phyloP scores from a whole-genome alignment of 306 rosid species.

The Cajanus cajan region DNA sequence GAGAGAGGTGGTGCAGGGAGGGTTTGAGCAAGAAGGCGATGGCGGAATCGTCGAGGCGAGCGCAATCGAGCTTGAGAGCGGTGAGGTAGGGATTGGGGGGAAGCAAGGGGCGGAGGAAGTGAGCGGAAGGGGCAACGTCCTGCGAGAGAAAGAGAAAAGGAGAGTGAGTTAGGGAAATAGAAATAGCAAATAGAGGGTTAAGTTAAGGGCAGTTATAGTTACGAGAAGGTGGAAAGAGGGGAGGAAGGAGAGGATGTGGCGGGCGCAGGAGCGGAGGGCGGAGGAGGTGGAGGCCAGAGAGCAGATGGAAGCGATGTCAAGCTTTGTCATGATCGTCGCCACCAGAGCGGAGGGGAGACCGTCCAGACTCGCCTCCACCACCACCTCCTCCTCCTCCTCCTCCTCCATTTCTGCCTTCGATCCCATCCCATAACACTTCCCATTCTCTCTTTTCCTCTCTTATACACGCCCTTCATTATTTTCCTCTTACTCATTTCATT shows the following conservation, averaged over 20 bases:
- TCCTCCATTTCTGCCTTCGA: slow-evolving; percentile 3
- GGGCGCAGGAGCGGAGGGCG: slow-evolving; percentile 54
- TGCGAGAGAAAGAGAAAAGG: background rate
- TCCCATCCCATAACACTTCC: background rate
- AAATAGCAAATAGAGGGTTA: too few relatives aligned
- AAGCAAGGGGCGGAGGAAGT: slow-evolving; percentile 63
- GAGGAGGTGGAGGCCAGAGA: slow-evolving; percentile 74
- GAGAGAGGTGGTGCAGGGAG: slow-evolving; percentile 65
- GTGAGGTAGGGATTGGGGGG: slow-evolving; percentile 66
- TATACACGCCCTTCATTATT: too few relatives aligned
- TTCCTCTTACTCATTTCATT: too few relatives aligned
- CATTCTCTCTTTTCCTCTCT: too few relatives aligned
- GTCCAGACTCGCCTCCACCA: slow-evolving; percentile 45
- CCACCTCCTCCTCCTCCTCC: background rate
- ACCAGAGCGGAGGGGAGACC: slow-evolving; percentile 61
- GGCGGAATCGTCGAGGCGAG: slow-evolving; percentile 74
- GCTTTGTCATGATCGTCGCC: slow-evolving; percentile 67
- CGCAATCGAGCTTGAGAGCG: slow-evolving; percentile 71
- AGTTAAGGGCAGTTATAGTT: too few relatives aligned
- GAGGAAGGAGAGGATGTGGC: slow-evolving; percentile 66
- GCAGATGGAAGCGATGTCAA: slow-evolving; percentile 78
- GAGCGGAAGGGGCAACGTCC: slow-evolving; percentile 73
- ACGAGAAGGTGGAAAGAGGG: slow-evolving; percentile 81
- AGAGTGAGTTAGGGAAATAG: background rate
- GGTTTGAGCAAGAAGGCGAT: slow-evolving; percentile 59